phyloP scores from a whole-genome alignment of 2,329 filamentous ascomycete genomes.

The Plenodomus tracheiphilus region DNA sequence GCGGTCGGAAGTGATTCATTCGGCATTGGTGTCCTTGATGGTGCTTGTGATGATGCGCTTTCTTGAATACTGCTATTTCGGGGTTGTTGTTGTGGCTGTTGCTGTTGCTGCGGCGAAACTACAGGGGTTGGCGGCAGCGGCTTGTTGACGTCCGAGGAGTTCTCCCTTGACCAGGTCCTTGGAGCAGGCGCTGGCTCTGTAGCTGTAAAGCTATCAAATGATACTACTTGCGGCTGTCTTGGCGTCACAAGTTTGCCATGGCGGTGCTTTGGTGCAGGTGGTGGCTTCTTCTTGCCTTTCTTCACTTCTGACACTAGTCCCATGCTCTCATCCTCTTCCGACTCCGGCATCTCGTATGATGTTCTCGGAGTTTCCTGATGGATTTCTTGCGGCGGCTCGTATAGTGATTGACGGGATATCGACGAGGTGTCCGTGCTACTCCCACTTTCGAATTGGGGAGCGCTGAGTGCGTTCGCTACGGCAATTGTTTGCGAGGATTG shows the following conservation, averaged over 20 bases:
- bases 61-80: constrained; percentile 29
- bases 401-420: constrained; percentile 61
- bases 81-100: too few relatives aligned
- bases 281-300: constrained; percentile 69
- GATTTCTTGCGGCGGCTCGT: constrained; percentile 54
- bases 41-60: constrained; percentile 16
- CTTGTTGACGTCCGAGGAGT: constrained; percentile 63
- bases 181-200: constrained; percentile 26
- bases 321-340: constrained; percentile 53
- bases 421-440: constrained; percentile 64
- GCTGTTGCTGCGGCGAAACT: constrained; percentile 18
- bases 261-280: constrained; percentile 67
- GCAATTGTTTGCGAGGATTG: constrained; percentile 28
- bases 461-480: constrained; percentile 23
- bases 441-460: constrained; percentile 47
- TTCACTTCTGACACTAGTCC: constrained; percentile 34
- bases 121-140: constrained; percentile 61
- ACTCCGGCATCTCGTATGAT: constrained; percentile 60
- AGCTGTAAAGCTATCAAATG: constrained; percentile 38
- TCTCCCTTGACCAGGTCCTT: constrained; percentile 29
- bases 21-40: constrained; percentile 11
- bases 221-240: constrained; percentile 46
- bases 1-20: constrained; percentile 22
- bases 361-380: constrained; percentile 59
- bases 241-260: constrained; percentile 74